Percentiles rank a stretch among this genome's conserved stretches.
Conservation (phyloP, 176 grass and related monocot species). For the Musa acuminata region DNA sequence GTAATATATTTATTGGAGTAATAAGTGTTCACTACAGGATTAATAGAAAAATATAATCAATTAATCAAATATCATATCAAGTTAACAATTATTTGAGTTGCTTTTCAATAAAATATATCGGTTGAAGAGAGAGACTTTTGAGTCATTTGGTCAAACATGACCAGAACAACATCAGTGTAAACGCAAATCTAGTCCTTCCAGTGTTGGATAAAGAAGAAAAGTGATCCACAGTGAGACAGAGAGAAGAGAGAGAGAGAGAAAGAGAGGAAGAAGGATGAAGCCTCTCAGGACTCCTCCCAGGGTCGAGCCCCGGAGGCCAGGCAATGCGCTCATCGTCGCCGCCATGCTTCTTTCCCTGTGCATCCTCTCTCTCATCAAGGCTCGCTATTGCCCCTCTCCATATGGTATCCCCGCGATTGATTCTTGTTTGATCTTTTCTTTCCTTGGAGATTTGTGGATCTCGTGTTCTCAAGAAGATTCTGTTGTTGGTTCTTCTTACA, state of each 20-base stretch:
- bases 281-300: constrained; percentile 37
- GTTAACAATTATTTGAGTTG: no score
- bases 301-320: constrained; percentile 37
- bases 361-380: constrained; percentile 43
- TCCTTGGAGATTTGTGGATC: background rate
- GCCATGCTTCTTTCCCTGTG: constrained; percentile 60
- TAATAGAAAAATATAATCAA: no score
- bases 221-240: background rate
- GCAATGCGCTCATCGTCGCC: constrained; percentile 51
- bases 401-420: background rate
- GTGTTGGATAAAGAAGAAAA: background rate
- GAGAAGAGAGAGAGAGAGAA: background rate
- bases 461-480: constrained; percentile 1
- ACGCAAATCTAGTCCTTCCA: background rate
- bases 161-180: background rate
- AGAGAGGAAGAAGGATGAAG: constrained; percentile 35
- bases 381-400: constrained; percentile 47
- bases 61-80: no score
- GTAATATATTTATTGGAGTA: no score
- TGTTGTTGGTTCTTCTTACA: background rate
- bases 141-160: background rate
- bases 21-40: no score
- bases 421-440: background rate
- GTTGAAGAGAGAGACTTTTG: background rate
- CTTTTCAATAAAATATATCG: no score